Evolutionary conservation across 345 rosid species (phyloP), one percentile per base, ranked within the genome.

Genomic region (Lagerstroemia speciosa): DNA sequence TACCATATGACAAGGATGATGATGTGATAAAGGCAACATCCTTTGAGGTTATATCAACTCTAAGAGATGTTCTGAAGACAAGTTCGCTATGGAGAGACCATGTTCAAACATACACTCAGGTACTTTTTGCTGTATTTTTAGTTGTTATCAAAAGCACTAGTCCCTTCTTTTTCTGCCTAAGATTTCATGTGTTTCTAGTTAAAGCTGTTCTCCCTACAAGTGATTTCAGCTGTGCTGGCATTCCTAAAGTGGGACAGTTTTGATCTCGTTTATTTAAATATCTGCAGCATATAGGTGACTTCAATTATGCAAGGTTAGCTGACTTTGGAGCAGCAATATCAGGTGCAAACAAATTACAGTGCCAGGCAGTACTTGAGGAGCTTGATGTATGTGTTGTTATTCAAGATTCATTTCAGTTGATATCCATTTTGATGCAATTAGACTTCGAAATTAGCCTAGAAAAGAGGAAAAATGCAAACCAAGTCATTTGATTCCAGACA

Each of bases 311-410:
- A 74, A 85, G 90, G 74, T 78, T 90, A 73, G 98, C 99, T 33
- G 99, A 95, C 86, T 95, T 95, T 76, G 99, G 99, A 69, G 99
- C 99, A 63, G 98, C 98, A 19, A 92, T 95, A 85, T 89, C 96
- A 52, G 98, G 98, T 31, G 98, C 90, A 65, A 89, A 85, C 83
- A 95, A 83, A 81, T 78, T 82, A 75, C 96, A 88, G 67, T 80
- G 89, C 76, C 97, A 92, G 82, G 79, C 82, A 78, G 99, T 92
- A 48, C 97, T 95, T 76, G 99, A 92, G 78, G 99, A 95, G 87
- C 83, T 95, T 50, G 99, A 95, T 84, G 99, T 95, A 83, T 83
- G 98, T 78, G 63, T 50, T 38, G 29, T 62, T 67, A 36, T 22
- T 67, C 6, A 6, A 16, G 3, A 45, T 62, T 40, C 29, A 33